Conservation (phyloP, 2,329 filamentous ascomycete genomes). For the Fonsecaea multimorphosa region DNA sequence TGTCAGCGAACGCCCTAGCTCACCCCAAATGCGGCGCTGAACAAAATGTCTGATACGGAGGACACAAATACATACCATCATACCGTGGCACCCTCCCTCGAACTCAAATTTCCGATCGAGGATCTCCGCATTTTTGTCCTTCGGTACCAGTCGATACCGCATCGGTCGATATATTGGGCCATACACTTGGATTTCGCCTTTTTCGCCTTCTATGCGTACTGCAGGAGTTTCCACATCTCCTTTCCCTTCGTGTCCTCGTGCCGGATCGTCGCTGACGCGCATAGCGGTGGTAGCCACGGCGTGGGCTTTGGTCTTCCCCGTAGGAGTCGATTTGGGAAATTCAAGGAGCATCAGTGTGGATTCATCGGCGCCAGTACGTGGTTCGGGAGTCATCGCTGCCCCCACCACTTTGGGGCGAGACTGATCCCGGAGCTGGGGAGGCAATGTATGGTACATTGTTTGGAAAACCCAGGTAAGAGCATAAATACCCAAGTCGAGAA, state of each 20-base stretch:
- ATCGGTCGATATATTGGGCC: slow-evolving; percentile 42
- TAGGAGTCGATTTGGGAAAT: slow-evolving; percentile 33
- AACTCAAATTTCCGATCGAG: slow-evolving; percentile 33
- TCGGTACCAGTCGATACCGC: slow-evolving; percentile 77
- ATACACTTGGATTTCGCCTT: slow-evolving; percentile 42
- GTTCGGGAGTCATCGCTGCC: slow-evolving; percentile 52
- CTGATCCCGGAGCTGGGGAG: slow-evolving; percentile 18
- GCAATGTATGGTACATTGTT: slow-evolving; percentile 65
- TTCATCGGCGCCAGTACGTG: slow-evolving; percentile 41
- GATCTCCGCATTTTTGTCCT: slow-evolving; percentile 55
- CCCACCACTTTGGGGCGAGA: slow-evolving; percentile 59
- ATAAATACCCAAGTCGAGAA: slow-evolving; percentile 88
- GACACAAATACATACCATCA: slow-evolving; percentile 30
- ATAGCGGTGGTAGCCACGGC: slow-evolving; percentile 42
- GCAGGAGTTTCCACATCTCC: slow-evolving; percentile 37
- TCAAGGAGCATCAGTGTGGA: slow-evolving; percentile 42
- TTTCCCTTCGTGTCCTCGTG: slow-evolving; percentile 26
- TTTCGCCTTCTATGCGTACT: slow-evolving; percentile 41
- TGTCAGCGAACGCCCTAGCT: not conserved
- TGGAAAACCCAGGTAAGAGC: slow-evolving; percentile 84
- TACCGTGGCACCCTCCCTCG: slow-evolving; percentile 33
- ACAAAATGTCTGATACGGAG: not conserved
- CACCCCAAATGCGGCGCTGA: not conserved
- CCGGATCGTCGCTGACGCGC: slow-evolving; percentile 40
- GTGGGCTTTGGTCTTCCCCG: slow-evolving; percentile 64